Conservation (phyloP, 2,329 filamentous ascomycete species). For the Pseudopyrenochaeta lycopersici region DNA sequence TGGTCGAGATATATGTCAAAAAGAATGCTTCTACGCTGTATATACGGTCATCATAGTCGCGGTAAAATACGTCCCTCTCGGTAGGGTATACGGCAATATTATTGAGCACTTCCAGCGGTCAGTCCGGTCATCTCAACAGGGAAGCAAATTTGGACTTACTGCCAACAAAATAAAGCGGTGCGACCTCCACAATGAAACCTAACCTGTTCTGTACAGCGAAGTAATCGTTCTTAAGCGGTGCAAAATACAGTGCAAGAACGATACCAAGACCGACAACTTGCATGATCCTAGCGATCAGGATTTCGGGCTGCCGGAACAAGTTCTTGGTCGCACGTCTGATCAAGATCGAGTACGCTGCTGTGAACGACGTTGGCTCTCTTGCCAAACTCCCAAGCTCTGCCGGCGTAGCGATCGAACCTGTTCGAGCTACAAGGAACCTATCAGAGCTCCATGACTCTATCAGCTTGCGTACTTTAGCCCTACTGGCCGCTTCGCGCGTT, state of each 20-base stretch:
- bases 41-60: conserved; percentile 76
- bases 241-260: conserved; percentile 64
- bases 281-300: conserved; percentile 48
- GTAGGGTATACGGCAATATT: conserved; percentile 78
- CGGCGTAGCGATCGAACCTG: conserved; percentile 65
- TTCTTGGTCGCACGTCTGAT: conserved; percentile 74
- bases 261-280: conserved; percentile 49
- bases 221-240: conserved; percentile 74
- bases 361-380: conserved; percentile 69
- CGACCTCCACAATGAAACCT: conserved; percentile 76
- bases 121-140: too few species aligned
- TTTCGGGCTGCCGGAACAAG: conserved; percentile 49
- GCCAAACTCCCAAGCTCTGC: conserved; percentile 76
- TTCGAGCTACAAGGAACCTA: conserved; percentile 32
- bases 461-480: conserved; percentile 68
- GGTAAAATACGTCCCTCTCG: conserved; percentile 79
- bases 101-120: conserved; percentile 70
- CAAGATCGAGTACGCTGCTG: conserved; percentile 71
- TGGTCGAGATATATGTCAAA: conserved; percentile 73
- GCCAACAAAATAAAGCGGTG: conserved; percentile 76
- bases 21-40: conserved; percentile 78
- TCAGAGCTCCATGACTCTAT: conserved; percentile 66
- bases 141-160: conserved; percentile 47
- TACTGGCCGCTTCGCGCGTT: conserved; percentile 68
- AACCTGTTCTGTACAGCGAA: conserved; percentile 76